Percentiles rank a stretch among this genome's conserved stretches.
Conservation (phyloP, 2,329 filamentous ascomycete species). For the Cephalotrichum gorgonifer region DNA sequence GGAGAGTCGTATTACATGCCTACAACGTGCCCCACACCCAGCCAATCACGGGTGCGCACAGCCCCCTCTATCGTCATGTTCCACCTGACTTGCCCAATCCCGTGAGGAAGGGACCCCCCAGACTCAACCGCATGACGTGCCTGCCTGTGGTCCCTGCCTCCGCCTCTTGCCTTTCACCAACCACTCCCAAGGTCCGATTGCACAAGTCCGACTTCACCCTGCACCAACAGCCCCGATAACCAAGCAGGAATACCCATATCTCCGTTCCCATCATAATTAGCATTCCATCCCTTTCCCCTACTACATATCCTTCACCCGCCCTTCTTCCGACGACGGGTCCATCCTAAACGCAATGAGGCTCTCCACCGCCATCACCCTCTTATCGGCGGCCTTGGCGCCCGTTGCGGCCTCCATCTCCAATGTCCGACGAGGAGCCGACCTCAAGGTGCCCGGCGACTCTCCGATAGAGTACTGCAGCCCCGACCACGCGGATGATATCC, state of each 20-base stretch:
- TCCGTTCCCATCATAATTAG: neutral
- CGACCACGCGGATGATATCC: constrained; percentile 57
- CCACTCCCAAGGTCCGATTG: neutral
- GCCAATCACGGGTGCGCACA: neutral
- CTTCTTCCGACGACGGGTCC: neutral
- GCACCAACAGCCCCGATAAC: neutral
- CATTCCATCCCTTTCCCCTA: neutral
- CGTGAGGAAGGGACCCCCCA: constrained; percentile 2
- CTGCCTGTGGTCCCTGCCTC: constrained; percentile 3
- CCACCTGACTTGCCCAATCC: constrained; percentile 6
- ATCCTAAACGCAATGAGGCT: constrained; percentile 7
- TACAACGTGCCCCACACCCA: neutral
- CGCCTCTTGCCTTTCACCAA: neutral
- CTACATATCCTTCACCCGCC: neutral
- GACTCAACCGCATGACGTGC: constrained; percentile 5
- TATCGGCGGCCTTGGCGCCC: constrained; percentile 24
- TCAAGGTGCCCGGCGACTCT: constrained; percentile 72
- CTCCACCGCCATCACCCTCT: constrained; percentile 23
- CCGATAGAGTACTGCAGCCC: constrained; percentile 68
- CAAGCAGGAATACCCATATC: neutral
- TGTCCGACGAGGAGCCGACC: constrained; percentile 25
- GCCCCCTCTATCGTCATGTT: neutral
- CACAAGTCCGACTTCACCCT: neutral
- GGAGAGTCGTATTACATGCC: too few relatives aligned
- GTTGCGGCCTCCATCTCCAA: constrained; percentile 28